phyloP scores from a whole-genome alignment of 2,329 filamentous ascomycete species.

The Coniosporium tulheliwenetii region DNA sequence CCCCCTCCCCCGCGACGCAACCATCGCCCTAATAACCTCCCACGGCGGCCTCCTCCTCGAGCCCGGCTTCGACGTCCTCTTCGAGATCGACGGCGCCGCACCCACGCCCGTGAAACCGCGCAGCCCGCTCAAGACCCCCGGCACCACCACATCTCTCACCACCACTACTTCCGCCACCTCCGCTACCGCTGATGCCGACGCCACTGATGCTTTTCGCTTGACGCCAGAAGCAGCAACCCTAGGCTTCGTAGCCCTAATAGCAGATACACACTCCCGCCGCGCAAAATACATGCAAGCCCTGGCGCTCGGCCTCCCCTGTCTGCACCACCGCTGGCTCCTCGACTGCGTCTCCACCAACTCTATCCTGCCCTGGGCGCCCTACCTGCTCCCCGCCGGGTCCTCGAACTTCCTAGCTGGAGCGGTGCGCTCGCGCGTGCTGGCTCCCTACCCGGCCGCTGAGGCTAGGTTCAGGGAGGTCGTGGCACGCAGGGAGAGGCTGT shows the following conservation, averaged over 20 bases:
- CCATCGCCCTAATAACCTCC: slow-evolving; percentile 48
- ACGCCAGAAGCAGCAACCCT: slow-evolving; percentile 35
- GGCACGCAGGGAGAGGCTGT: slow-evolving; percentile 17
- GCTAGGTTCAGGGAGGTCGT: slow-evolving; percentile 45
- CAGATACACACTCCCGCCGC: slow-evolving; percentile 72
- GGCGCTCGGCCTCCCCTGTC: slow-evolving; percentile 73
- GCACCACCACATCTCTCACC: slow-evolving; percentile 10
- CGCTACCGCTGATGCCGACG: slow-evolving; percentile 6
- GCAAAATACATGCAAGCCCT: slow-evolving; percentile 91
- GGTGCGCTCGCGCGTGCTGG: slow-evolving; percentile 56
- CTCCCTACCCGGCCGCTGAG: slow-evolving; percentile 39
- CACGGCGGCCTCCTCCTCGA: slow-evolving; percentile 60
- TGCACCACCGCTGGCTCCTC: slow-evolving; percentile 67
- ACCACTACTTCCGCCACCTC: slow-evolving; percentile 10
- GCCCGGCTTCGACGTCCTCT: slow-evolving; percentile 68
- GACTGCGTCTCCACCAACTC: slow-evolving; percentile 48
- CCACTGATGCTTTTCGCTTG: slow-evolving; percentile 31
- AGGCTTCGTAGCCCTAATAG: slow-evolving; percentile 73
- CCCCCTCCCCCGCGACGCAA: slow-evolving; percentile 15
- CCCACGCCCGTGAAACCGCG: slow-evolving; percentile 6
- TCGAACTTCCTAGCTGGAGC: slow-evolving; percentile 63
- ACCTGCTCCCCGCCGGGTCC: slow-evolving; percentile 72
- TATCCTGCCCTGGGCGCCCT: slow-evolving; percentile 61
- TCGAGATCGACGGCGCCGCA: slow-evolving; percentile 34
- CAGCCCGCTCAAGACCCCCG: slow-evolving; percentile 6